Base-by-base conservation (phyloP, 768 basidiomycete genomes). In the Pholiota conissans region DNA sequence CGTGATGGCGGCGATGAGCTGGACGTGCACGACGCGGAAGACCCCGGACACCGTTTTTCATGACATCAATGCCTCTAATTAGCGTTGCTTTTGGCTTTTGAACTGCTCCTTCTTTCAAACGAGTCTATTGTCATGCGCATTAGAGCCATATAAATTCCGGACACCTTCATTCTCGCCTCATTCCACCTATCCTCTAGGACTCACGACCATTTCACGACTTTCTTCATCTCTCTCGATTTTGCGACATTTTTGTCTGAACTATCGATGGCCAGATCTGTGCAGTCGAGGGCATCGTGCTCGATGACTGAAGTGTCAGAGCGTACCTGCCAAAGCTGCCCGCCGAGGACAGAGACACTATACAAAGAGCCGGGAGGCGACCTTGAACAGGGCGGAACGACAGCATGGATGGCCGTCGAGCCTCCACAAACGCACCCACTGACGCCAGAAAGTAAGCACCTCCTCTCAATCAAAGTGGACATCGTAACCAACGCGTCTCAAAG, bases 1-100 rank as follows among this genome's bases (percentile, higher is more conserved):
- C 39, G 61, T 57, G 61, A 29, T 42, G 37, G 18, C n/a, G 52
- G 13, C 3, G 6, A 60, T 61, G 63, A 34, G 57, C 53, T 64
- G 54, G 58, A 57, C 47, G 52, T 52, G 28, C n/a, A n/a, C n/a
- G n/a, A n/a, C 46, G 49, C 27, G 48, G 51, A 39, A 47, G 53
- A 64, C 61, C 58, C 55, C 56, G 56, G 49, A 48, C 24, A 61
- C 60, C 47, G 18, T 1, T 40, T 40, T 40, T 20, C 8, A n/a
- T 18, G 20, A 18, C n/a, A 40, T 40, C 39, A 40, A 40, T 35
- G 34, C 13, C n/a, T n/a, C 34, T 35, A 35, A 35, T n/a, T 32
- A 32, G 13, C 30, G 30, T 32, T 32, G 13, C 6, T n/a, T 39
- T 39, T 16, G 37, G 37, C 37, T 39, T 32, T 32, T n/a, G n/a